These are phyloP conservation scores for Fagus crenata DNA, from an alignment of 306 rosid species.

Conservation along the genomic window DNA sequence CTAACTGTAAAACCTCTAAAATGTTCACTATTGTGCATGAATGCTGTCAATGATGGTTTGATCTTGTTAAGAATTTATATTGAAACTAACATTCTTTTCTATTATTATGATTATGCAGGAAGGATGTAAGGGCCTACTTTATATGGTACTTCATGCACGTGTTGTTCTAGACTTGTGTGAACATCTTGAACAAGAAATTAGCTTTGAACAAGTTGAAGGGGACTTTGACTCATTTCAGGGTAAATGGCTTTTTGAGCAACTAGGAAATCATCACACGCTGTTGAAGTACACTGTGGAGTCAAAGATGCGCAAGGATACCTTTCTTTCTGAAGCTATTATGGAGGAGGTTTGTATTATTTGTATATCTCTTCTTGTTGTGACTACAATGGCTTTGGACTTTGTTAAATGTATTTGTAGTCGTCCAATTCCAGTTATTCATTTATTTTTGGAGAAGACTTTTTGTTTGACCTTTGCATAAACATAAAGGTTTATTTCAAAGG, in stretches of 20 bases:
- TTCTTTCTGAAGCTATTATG: constrained; percentile 94
- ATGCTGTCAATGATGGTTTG: not conserved
- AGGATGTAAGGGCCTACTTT: constrained; percentile 95
- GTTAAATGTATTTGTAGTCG: not conserved
- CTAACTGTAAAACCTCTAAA: not conserved
- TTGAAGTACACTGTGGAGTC: constrained; percentile 93
- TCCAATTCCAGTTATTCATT: no score
- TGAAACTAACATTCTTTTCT: constrained; percentile 7
- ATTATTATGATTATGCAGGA: constrained; percentile 53
- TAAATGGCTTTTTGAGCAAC: constrained; percentile 90
- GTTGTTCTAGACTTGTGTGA: constrained; percentile 89
- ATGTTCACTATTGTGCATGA: not conserved
- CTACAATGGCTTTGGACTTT: not conserved
- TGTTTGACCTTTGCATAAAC: not conserved
- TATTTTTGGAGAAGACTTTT: no score
- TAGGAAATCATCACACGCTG: constrained; percentile 89
- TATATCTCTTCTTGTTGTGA: not conserved
- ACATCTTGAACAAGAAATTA: constrained; percentile 74
- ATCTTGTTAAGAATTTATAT: constrained; percentile 6
- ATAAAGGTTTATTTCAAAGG: not conserved
- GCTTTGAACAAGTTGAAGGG: constrained; percentile 94
- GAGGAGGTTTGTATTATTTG: constrained; percentile 63
- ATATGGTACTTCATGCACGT: constrained; percentile 99
- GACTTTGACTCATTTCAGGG: constrained; percentile 89
- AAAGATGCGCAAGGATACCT: constrained; percentile 87